phyloP scores from a whole-genome alignment of 2,329 filamentous ascomycete species.

The Talaromyces albobiverticillius region DNA sequence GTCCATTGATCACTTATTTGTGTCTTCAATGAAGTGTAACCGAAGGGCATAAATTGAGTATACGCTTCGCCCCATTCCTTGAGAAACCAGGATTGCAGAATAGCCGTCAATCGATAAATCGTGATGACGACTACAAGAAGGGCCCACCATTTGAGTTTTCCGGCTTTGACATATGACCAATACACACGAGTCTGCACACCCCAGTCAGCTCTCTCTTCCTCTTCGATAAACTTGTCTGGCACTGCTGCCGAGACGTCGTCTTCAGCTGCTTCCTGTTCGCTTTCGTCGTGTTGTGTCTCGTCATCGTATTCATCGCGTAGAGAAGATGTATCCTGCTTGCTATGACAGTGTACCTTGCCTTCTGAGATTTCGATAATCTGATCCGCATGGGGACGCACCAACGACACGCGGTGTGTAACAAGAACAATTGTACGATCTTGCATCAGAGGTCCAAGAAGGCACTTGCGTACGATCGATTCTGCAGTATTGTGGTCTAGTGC shows the following conservation, averaged over 20 bases:
- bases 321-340: conserved; percentile 47
- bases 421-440: conserved; percentile 55
- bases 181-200: conserved; percentile 74
- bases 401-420: conserved; percentile 65
- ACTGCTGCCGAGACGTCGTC: conserved; percentile 49
- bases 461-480: conserved; percentile 57
- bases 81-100: conserved; percentile 74
- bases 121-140: conserved; percentile 62
- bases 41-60: conserved; percentile 26
- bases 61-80: conserved; percentile 86
- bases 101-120: conserved; percentile 61
- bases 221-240: conserved; percentile 74
- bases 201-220: conserved; percentile 71
- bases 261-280: conserved; percentile 34
- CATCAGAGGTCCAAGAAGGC: conserved; percentile 55
- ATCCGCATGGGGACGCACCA: conserved; percentile 69
- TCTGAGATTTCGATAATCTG: conserved; percentile 69
- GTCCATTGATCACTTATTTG: conserved; percentile 12
- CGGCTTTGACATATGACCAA: conserved; percentile 81
- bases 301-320: conserved; percentile 33
- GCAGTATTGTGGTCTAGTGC: conserved; percentile 64
- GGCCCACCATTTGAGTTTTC: conserved; percentile 70
- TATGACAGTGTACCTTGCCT: conserved; percentile 54
- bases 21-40: conserved; percentile 16
- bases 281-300: conserved; percentile 12